Base-by-base conservation (phyloP, 768 basidiomycete species). In the Agrocybe praecox region DNA sequence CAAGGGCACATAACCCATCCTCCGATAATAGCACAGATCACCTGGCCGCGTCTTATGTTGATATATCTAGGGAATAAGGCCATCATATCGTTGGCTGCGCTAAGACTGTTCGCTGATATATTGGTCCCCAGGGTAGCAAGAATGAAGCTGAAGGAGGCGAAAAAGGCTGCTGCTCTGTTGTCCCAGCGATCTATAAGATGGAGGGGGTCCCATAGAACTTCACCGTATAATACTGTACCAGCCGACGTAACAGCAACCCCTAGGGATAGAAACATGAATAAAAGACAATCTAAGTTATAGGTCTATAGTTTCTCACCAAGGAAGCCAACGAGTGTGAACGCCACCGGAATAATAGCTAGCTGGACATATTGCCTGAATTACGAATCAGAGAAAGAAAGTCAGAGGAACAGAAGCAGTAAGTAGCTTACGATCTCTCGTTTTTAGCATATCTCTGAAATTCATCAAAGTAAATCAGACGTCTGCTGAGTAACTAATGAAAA, bases 1-100 rank as follows among this genome's bases (percentile, higher is more conserved):
- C 93, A 96, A 3, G 93, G 92, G 59, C 84, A 86, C n/a, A 92
- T 70, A 0, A 80, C 85, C 93, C 94, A 96, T 0, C 91, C 91
- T 2, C 93, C 92, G 6, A 96, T 66, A 46, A 95, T 52, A 0
- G 91, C 90, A 60, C 91, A 94, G 32, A 96, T 74, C 57, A 91
- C 71, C 65, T 87, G 87, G 1, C 94, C 94, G 10, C 94, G 79
- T 50, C 83, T 79, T 59, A 94, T 91, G 66, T 95, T 91, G 73
- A 96, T 83, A 59, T 81, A 95, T 55, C 79, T 77, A 24, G 90
- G 93, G 65, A 79, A 83, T 40, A 90, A 74, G n/a, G 84, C 92
- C 2, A 86, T 90, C 76, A 94, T 83, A 67, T 96, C 94, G 66
- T 94, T 95, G 5, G 89, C 92, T 2, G 92, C 89, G 19, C 78